These are phyloP conservation scores for Candida albicans DNA, from an alignment of 1,139 yeast species.

Conservation along the genomic window DNA sequence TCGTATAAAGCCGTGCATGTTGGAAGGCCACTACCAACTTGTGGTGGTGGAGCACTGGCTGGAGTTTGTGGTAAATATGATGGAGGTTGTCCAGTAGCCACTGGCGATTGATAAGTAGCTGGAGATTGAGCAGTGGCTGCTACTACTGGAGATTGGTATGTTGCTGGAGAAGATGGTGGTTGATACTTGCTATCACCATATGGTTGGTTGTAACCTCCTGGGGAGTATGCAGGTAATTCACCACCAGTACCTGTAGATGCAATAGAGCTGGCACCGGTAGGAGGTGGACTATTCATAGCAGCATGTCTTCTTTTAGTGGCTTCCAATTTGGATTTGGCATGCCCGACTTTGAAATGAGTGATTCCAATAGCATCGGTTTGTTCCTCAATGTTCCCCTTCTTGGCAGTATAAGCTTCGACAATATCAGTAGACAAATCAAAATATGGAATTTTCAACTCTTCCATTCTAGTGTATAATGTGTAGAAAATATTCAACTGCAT, in stretches of 20 bases:
- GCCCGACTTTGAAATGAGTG: slow-evolving; percentile 87
- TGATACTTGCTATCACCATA: slow-evolving; percentile 24
- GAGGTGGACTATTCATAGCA: slow-evolving; percentile 33
- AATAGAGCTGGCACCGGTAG: slow-evolving; percentile 27
- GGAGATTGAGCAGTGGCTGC: slow-evolving; percentile 17
- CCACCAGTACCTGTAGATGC: slow-evolving; percentile 16
- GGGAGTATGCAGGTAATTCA: slow-evolving; percentile 33
- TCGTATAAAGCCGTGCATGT: slow-evolving; percentile 78
- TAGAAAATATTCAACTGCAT: slow-evolving; percentile 97
- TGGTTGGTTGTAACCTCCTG: slow-evolving; percentile 20
- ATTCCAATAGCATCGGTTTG: slow-evolving; percentile 82
- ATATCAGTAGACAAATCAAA: slow-evolving; percentile 85
- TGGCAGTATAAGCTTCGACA: slow-evolving; percentile 70
- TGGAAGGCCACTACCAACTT: slow-evolving; percentile 45
- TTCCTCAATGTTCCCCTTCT: slow-evolving; percentile 91
- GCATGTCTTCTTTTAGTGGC: slow-evolving; percentile 78
- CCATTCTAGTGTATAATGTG: slow-evolving; percentile 86
- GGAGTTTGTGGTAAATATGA: slow-evolving; percentile 20
- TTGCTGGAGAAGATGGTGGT: slow-evolving; percentile 9
- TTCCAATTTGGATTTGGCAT: slow-evolving; percentile 80
- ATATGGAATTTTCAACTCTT: slow-evolving; percentile 94
- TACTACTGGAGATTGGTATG: slow-evolving; percentile 12
- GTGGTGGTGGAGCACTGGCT: slow-evolving; percentile 22
- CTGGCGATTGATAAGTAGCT: slow-evolving; percentile 17
- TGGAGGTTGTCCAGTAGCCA: slow-evolving; percentile 22